A percentile compares a stretch with the other conserved stretches of the same genome.
phyloP scores from a whole-genome alignment of 495 filamentous ascomycete genomes.

The Cercophora sp. region DNA sequence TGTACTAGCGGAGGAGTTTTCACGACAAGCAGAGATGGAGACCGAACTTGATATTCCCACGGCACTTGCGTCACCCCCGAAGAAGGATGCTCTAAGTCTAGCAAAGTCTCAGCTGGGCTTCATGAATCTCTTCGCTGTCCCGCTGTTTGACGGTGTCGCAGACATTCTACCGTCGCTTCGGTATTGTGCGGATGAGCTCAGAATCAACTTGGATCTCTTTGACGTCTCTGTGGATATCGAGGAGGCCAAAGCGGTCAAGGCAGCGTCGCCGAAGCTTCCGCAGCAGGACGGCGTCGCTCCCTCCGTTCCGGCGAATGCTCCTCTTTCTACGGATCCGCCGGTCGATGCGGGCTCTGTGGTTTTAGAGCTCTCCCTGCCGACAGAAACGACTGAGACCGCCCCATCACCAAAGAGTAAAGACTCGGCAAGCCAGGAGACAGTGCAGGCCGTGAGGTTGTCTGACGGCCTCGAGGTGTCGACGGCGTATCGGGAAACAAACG shows the following conservation, averaged over 20 bases:
- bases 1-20: slow-evolving; percentile 89
- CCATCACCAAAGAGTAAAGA: background rate
- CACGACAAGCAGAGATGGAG: slow-evolving; percentile 90
- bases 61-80: slow-evolving; percentile 79
- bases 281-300: slow-evolving; percentile 34
- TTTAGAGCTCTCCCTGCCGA: background rate
- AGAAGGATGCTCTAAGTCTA: slow-evolving; percentile 78
- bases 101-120: slow-evolving; percentile 86
- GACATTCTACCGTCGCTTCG: slow-evolving; percentile 78
- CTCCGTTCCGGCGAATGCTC: slow-evolving; percentile 36
- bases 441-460: slow-evolving; percentile 9
- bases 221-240: slow-evolving; percentile 43
- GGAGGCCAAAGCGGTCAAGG: slow-evolving; percentile 30
- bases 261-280: slow-evolving; percentile 19
- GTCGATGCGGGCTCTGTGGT: slow-evolving; percentile 5
- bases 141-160: slow-evolving; percentile 80
- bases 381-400: slow-evolving; percentile 4
- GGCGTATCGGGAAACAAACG: slow-evolving; percentile 36
- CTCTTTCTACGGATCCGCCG: slow-evolving; percentile 25
- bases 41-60: slow-evolving; percentile 78
- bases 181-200: slow-evolving; percentile 77
- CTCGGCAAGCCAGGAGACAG: slow-evolving; percentile 4
- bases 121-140: slow-evolving; percentile 91
- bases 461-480: slow-evolving; percentile 12
- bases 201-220: slow-evolving; percentile 70